Percentiles rank a stretch among this genome's conserved stretches.
phyloP scores from a whole-genome alignment of 2,329 filamentous ascomycete genomes.

The Claviceps humidiphila region DNA sequence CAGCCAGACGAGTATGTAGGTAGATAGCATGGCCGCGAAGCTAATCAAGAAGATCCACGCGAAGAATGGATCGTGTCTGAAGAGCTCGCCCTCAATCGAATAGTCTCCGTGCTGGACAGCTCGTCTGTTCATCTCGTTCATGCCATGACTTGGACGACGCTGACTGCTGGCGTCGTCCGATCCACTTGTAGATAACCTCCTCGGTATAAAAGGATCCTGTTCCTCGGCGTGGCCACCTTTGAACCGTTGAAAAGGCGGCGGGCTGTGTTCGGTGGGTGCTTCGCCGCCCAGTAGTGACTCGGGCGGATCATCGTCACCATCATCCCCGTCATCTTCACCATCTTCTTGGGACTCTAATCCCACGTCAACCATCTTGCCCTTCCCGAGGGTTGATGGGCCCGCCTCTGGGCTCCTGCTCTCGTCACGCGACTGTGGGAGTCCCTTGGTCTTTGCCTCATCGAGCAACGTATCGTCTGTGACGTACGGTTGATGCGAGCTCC shows the following conservation, averaged over 20 bases:
- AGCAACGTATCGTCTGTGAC: slow-evolving; percentile 19
- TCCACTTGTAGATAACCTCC: slow-evolving; percentile 30
- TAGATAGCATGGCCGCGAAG: slow-evolving; percentile 71
- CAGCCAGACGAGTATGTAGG: slow-evolving; percentile 78
- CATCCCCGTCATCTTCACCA: slow-evolving; percentile 38
- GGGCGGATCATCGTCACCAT: slow-evolving; percentile 44
- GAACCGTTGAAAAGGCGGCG: slow-evolving; percentile 51
- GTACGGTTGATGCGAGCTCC: slow-evolving; percentile 23
- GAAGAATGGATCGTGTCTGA: slow-evolving; percentile 82
- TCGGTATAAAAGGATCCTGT: slow-evolving; percentile 24
- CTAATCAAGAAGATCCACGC: slow-evolving; percentile 80
- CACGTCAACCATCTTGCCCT: slow-evolving; percentile 72
- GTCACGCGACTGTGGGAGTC: slow-evolving; percentile 22
- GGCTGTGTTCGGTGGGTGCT: slow-evolving; percentile 35
- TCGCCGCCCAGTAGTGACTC: slow-evolving; percentile 46
- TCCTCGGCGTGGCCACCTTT: slow-evolving; percentile 23
- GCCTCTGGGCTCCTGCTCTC: slow-evolving; percentile 15
- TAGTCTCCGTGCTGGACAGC: slow-evolving; percentile 32
- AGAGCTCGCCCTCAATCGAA: slow-evolving; percentile 51
- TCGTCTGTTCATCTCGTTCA: slow-evolving; percentile 19
- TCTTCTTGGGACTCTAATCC: slow-evolving; percentile 59
- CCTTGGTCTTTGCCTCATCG: slow-evolving; percentile 30
- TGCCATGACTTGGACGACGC: slow-evolving; percentile 19
- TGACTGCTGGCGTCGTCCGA: slow-evolving; percentile 33
- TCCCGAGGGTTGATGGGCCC: slow-evolving; percentile 21